Evolutionary conservation across 2,329 filamentous ascomycete species (phyloP).

Genomic region (Fusarium verrucosum): DNA sequence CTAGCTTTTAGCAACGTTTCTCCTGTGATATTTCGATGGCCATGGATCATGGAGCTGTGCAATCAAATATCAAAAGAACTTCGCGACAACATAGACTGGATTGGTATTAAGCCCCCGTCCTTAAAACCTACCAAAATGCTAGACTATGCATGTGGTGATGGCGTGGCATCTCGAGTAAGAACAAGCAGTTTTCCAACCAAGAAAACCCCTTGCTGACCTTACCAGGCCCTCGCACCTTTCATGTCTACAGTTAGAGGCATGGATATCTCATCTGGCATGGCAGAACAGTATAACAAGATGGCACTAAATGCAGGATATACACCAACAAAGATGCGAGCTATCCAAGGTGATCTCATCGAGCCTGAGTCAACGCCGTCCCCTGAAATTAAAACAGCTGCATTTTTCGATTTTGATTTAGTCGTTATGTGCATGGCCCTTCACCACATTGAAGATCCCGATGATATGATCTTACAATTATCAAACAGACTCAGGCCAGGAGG

Average conservation of each 20-base stretch:
- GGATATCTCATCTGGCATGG: conserved; percentile 49
- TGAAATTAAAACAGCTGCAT: conserved; percentile 34
- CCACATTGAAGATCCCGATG: conserved; percentile 45
- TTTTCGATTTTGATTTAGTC: conserved; percentile 46
- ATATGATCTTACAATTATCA: conserved; percentile 44
- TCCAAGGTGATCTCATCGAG: conserved; percentile 46
- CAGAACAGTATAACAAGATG: conserved; percentile 46
- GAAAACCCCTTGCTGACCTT: background rate
- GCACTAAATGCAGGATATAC: conserved; percentile 39
- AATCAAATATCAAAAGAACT: conserved; percentile 43
- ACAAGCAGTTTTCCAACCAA: accelerated
- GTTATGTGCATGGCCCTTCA: conserved; percentile 51
- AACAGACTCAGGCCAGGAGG: conserved; percentile 46
- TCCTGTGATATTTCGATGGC: conserved; percentile 26
- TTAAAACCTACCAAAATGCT: conserved; percentile 36
- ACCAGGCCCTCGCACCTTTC: conserved; percentile 47
- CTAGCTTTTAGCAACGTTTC: conserved; percentile 27
- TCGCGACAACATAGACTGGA: conserved; percentile 40
- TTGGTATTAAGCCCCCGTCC: conserved; percentile 28
- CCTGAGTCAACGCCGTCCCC: conserved; percentile 31
- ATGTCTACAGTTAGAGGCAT: conserved; percentile 47
- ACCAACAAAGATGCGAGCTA: conserved; percentile 43
- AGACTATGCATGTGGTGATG: conserved; percentile 48
- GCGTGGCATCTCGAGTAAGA: conserved; percentile 44
- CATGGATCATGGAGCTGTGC: conserved; percentile 41